A percentile compares a stretch with the other conserved stretches of the same genome.
Evolutionary conservation across 1,284 basidiomycete genomes (phyloP).

Genomic region (Paramarasmius palmivorus): DNA sequence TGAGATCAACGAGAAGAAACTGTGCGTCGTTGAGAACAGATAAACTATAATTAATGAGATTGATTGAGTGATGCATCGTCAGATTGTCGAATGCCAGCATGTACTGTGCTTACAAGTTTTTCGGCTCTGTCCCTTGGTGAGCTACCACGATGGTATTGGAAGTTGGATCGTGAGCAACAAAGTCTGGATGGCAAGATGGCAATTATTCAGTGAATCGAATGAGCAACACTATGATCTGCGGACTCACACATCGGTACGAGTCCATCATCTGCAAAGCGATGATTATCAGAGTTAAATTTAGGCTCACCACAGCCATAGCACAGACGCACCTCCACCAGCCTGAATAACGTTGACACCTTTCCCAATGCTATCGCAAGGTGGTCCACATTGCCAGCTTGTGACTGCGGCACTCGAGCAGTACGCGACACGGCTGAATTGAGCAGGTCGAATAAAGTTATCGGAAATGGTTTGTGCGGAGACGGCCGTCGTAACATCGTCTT

Average conservation of each 20-base stretch:
- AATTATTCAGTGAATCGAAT: neutral
- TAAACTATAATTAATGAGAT: constrained; percentile 27
- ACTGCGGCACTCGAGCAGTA: constrained; percentile 38
- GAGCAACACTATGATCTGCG: neutral
- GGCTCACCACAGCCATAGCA: constrained; percentile 2
- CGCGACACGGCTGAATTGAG: constrained; percentile 38
- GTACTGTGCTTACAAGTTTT: constrained; percentile 34
- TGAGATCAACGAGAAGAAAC: constrained; percentile 34
- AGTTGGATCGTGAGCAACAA: constrained; percentile 40
- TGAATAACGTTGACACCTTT: constrained; percentile 32
- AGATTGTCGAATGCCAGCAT: neutral
- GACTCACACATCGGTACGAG: constrained; percentile 34
- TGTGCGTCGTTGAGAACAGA: constrained; percentile 45
- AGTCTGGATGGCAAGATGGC: constrained; percentile 30
- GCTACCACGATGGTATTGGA: constrained; percentile 44
- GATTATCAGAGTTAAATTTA: constrained; percentile 8
- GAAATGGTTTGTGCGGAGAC: constrained; percentile 10
- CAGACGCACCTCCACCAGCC: constrained; percentile 35
- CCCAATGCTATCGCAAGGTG: constrained; percentile 31
- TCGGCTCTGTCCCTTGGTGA: constrained; percentile 46
- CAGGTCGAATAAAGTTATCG: constrained; percentile 32
- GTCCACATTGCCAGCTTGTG: constrained; percentile 35
- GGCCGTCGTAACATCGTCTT: constrained; percentile 7
- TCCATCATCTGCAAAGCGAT: constrained; percentile 29
- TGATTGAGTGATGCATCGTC: neutral